These are phyloP conservation scores for Madurella mycetomatis DNA, from an alignment of 2,329 filamentous ascomycete species.

Conservation along the genomic window DNA sequence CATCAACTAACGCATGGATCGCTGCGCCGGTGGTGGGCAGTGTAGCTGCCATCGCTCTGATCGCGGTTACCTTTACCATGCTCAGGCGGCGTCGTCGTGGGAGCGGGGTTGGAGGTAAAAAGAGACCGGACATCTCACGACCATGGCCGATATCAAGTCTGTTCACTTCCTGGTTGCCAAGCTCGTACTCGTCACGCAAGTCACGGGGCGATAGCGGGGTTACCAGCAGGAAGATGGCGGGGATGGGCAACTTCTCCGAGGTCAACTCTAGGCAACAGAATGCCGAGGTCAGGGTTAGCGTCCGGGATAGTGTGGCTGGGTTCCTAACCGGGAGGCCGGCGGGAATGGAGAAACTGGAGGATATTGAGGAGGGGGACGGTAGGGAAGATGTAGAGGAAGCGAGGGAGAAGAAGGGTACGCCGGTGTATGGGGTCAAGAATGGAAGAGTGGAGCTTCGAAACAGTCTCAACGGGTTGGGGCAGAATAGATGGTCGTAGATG, in stretches of 20 bases:
- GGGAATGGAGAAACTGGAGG: slow-evolving; percentile 27
- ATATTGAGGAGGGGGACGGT: slow-evolving; percentile 21
- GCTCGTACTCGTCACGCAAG: not conserved
- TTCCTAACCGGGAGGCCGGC: slow-evolving; percentile 17
- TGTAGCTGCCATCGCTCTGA: slow-evolving; percentile 30
- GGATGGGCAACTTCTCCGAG: slow-evolving; percentile 23
- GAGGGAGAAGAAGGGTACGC: not conserved
- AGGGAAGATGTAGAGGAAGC: not conserved
- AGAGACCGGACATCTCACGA: slow-evolving; percentile 1
- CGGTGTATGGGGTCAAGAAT: slow-evolving; percentile 15
- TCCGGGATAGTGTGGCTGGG: slow-evolving; percentile 21
- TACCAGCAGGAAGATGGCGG: slow-evolving; percentile 1
- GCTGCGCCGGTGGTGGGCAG: slow-evolving; percentile 34
- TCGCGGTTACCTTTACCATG: slow-evolving; percentile 31
- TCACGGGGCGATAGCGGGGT: not conserved
- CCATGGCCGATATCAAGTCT: slow-evolving; percentile 8
- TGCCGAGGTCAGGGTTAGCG: slow-evolving; percentile 3
- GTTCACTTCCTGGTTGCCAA: slow-evolving; percentile 19
- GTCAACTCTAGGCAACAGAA: slow-evolving; percentile 14
- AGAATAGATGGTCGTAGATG: slow-evolving; percentile 26
- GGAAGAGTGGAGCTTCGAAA: slow-evolving; percentile 25
- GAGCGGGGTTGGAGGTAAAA: not conserved
- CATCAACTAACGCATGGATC: slow-evolving; percentile 30
- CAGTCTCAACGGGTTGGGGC: slow-evolving; percentile 29
- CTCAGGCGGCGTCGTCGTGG: slow-evolving; percentile 28